Percentiles rank a stretch among this genome's conserved stretches.
phyloP scores from a whole-genome alignment of 2,329 filamentous ascomycete species.

The Botrytis tulipae region DNA sequence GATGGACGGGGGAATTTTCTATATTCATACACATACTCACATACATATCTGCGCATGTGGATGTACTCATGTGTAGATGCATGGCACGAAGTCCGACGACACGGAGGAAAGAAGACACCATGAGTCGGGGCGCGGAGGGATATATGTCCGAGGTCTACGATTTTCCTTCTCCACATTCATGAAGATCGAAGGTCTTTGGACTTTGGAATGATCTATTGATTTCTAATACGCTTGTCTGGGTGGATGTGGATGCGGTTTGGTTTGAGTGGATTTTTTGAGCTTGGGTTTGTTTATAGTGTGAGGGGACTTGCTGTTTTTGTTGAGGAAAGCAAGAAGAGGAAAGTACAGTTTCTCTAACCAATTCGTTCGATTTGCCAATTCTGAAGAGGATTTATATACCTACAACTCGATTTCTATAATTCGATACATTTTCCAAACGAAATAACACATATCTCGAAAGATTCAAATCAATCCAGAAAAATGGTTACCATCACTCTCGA shows the following conservation, averaged over 20 bases:
- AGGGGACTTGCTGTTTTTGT: neutral
- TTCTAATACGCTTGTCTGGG: neutral
- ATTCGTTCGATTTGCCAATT: neutral
- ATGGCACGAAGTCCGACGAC: neutral
- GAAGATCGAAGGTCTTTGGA: neutral
- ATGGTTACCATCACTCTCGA: constrained; percentile 37
- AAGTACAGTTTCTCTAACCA: neutral
- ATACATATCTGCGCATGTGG: neutral
- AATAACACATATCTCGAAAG: neutral
- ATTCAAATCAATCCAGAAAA: neutral
- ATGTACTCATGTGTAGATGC: neutral
- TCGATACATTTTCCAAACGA: neutral
- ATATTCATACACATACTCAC: neutral
- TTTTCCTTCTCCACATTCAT: neutral
- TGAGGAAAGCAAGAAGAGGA: neutral
- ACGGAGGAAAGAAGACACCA: neutral
- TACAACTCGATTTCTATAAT: neutral
- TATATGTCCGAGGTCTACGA: neutral
- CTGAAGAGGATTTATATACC: neutral
- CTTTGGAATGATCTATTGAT: neutral
- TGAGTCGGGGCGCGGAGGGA: neutral
- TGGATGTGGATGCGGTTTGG: neutral
- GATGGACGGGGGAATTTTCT: too few relatives aligned
- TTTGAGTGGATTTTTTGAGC: neutral
- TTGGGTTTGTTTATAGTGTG: neutral